These are phyloP conservation scores for Microsporum ferrugineum DNA, from an alignment of 2,329 filamentous ascomycete genomes.

Conservation along the genomic window DNA sequence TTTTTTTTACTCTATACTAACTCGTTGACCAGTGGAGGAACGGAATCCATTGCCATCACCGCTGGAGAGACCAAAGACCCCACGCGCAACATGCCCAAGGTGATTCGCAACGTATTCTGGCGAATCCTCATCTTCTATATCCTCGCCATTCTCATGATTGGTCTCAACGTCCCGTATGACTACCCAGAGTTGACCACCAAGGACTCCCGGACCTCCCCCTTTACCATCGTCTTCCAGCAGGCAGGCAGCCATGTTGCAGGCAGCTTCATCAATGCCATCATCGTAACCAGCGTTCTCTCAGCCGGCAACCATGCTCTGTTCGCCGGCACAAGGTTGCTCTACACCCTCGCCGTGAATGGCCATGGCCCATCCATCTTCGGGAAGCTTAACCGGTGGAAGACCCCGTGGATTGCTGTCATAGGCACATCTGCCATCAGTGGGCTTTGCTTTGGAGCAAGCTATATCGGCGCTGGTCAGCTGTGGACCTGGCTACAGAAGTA, in stretches of 20 bases:
- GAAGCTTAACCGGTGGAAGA: conserved; percentile 38
- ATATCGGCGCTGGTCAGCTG: conserved; percentile 53
- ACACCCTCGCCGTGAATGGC: conserved; percentile 43
- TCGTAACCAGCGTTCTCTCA: conserved; percentile 48
- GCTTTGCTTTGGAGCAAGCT: conserved; percentile 53
- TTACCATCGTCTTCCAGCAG: conserved; percentile 51
- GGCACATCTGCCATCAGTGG: conserved; percentile 44
- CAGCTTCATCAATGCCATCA: conserved; percentile 51
- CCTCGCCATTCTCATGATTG: conserved; percentile 43
- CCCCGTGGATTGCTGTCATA: conserved; percentile 46
- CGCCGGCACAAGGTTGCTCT: conserved; percentile 46
- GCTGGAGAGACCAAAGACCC: conserved; percentile 56
- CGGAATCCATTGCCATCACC: conserved; percentile 54
- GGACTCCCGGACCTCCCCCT: conserved; percentile 40
- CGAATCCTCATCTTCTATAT: conserved; percentile 48
- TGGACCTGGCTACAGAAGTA: conserved; percentile 58
- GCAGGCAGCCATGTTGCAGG: conserved; percentile 45
- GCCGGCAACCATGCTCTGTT: conserved; percentile 51
- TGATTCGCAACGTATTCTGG: conserved; percentile 57
- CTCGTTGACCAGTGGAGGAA: conserved; percentile 39
- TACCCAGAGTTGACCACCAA: conserved; percentile 37
- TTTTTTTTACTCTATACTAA: conserved; percentile 10
- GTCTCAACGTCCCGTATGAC: conserved; percentile 49
- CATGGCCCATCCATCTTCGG: conserved; percentile 48
- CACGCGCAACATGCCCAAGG: conserved; percentile 48